Conservation (phyloP, 768 basidiomycete genomes). For the Podaxis sp. region DNA sequence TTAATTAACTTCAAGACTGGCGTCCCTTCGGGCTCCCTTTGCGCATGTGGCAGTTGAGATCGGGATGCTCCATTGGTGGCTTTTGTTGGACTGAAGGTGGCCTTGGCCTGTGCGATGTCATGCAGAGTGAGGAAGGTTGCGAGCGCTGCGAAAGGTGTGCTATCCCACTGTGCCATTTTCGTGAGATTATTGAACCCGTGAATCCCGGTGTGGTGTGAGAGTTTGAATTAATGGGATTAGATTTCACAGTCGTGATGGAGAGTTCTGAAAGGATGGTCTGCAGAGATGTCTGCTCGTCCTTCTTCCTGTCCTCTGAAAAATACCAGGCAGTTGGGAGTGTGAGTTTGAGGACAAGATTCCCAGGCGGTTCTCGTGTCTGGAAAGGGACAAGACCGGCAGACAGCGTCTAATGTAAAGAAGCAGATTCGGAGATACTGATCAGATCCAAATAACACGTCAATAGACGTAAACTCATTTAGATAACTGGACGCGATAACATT, state of each 20-base stretch:
- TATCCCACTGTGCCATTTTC: conserved; percentile 37
- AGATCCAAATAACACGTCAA: conserved; percentile 9
- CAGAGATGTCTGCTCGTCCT: no score
- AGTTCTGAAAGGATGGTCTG: no score
- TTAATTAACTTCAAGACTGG: conserved; percentile 51
- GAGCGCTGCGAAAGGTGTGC: conserved; percentile 30
- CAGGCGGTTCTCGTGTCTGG: background rate
- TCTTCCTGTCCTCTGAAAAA: no score
- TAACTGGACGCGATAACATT: background rate
- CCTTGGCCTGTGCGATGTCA: conserved; percentile 38
- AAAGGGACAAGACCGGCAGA: no score
- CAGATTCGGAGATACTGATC: conserved; percentile 1
- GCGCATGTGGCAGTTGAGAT: background rate
- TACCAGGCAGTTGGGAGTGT: no score
- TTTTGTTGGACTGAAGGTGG: conserved; percentile 18
- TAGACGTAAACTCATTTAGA: conserved; percentile 6
- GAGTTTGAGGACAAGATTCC: background rate
- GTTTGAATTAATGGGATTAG: no score
- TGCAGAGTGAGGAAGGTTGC: conserved; percentile 38
- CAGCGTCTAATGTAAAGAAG: background rate
- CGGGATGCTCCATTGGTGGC: conserved; percentile 2
- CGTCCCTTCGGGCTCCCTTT: conserved; percentile 33
- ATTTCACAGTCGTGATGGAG: no score
- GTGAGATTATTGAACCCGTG: background rate
- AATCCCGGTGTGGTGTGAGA: no score